phyloP scores from a whole-genome alignment of 306 rosid genomes.

The Pterocarpus santalinus region DNA sequence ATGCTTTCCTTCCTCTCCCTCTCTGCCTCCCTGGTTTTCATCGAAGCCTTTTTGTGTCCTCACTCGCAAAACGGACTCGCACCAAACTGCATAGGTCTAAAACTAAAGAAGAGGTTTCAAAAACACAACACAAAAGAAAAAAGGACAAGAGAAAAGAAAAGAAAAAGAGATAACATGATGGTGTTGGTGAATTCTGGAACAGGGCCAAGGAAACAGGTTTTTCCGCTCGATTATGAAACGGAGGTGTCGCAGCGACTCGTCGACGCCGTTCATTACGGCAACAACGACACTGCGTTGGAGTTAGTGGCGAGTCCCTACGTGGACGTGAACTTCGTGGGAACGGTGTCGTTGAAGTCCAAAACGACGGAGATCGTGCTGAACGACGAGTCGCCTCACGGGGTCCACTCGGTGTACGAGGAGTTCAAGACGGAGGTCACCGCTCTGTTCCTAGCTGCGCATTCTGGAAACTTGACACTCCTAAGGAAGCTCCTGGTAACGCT shows the following conservation, averaged over 20 bases:
- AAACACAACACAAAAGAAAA: neutral
- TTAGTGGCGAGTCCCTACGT: constrained; percentile 51
- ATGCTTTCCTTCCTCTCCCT: neutral
- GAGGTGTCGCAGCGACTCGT: constrained; percentile 64
- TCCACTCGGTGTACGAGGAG: constrained; percentile 61
- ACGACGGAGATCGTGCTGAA: constrained; percentile 62
- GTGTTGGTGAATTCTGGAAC: constrained; percentile 49
- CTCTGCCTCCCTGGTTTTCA: neutral
- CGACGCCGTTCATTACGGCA: constrained; percentile 56
- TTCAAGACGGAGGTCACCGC: constrained; percentile 76
- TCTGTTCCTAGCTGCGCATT: constrained; percentile 68
- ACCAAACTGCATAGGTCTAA: no score
- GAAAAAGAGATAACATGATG: constrained; percentile 30
- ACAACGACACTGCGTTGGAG: constrained; percentile 45
- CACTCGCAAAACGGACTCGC: neutral
- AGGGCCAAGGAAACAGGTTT: constrained; percentile 50
- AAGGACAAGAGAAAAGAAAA: neutral
- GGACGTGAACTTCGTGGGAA: constrained; percentile 74
- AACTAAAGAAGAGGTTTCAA: no score
- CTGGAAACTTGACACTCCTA: constrained; percentile 61
- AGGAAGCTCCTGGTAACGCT: constrained; percentile 62
- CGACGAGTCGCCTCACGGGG: constrained; percentile 65
- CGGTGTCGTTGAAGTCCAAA: constrained; percentile 63
- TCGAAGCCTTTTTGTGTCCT: neutral
- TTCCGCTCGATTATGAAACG: constrained; percentile 60